Evolutionary conservation across 2,329 filamentous ascomycete species (phyloP), one percentile per base, ranked within the genome.

Genomic region (Curvularia eragrostidis): DNA sequence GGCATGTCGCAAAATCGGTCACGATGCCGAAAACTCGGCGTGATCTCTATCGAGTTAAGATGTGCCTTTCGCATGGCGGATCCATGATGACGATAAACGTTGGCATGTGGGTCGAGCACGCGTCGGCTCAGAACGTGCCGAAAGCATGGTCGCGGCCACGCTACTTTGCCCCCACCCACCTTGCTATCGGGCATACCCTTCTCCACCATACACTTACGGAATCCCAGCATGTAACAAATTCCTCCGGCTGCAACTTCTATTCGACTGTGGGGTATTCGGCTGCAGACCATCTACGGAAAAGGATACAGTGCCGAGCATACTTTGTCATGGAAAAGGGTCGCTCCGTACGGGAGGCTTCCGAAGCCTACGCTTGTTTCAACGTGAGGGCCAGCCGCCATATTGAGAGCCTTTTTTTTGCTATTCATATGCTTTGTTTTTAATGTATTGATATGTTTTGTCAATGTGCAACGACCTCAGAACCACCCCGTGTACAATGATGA

Each of bases 111-210:
- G 39, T 36, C 47, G 13, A 28, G 28, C 7, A 4, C 24, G 21
- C 49, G 28, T 56, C 54, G 54, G 54, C 54, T 48, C 34, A 53
- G 19, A 53, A 56, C 34, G 42, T 53, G 5, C 54, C 49, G 49
- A 56, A 52, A 39, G 34, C 13, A 39, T 13, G 41, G 28, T 15
- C 12, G 18, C 7, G 18, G 24, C 13, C 21, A 21, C 43, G 28
- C 36, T 56, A 42, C 5, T 21, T 28, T 28, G 28, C 32, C 36
- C 54, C 34, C 28, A 18, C 36, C 24, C 10, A 2, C 39, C 24
- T 19, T 18, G 26, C 38, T 42, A 47, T 41, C 48, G 26, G 36
- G 19, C 30, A 28, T 32, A 19, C 21, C 47, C 19, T 24, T 42
- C 44, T 41, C 46, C 54, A 51, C 19, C 34, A 39, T 48, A 43